Evolutionary conservation across 164 flowering plant genomes (phyloP), one percentile per base, ranked within the genome.

Genomic region (Umbellularia californica): DNA sequence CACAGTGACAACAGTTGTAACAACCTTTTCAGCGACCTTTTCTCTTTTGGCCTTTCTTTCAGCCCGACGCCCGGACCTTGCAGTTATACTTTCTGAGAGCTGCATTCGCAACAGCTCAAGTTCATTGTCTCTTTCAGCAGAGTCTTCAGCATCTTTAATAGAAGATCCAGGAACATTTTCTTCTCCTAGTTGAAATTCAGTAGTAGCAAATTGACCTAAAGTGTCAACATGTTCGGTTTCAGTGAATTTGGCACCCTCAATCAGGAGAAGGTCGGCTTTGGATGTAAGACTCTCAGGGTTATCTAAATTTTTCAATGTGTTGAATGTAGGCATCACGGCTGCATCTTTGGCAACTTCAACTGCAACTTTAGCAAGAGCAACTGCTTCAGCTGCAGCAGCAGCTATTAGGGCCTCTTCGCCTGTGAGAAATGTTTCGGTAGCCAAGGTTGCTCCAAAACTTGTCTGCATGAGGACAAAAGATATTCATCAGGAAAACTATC

Each of bases 301-400:
- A 62, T 80, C 86, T 58, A 76, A 70, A 58, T 72, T 81, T n/a
- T 65, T 17, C 13, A 79, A 75, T 68, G 71, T 72, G 25, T 23
- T 62, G 73, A 27, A 73, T 13, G 77, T 75, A 65, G 76, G 76
- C 87, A 90, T 82, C 72, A 81, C 50, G 1, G 88, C 93, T 7
- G 92, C 95, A 76, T 85, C 92, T 77, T 87, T 87, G 55, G 99
- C 97, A 84, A 86, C 84, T 77, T 89, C 84, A 23, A 85, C 84
- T 23, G 99, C 97, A 22, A 92, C 94, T 79, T 89, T 92, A 41
- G 99, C 98, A 68, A 95, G 82, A 76, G 97, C 89, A 78, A 95
- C 82, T 12, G 97, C 97, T 83, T 93, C 97, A 65, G 94, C 91
- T 70, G 98, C 93, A 28, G 95, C 95, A 35, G 95, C 97, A 63